Evolutionary conservation across 2,329 filamentous ascomycete genomes (phyloP), one percentile per base, ranked within the genome.

Genomic region (Thelonectria olida): DNA sequence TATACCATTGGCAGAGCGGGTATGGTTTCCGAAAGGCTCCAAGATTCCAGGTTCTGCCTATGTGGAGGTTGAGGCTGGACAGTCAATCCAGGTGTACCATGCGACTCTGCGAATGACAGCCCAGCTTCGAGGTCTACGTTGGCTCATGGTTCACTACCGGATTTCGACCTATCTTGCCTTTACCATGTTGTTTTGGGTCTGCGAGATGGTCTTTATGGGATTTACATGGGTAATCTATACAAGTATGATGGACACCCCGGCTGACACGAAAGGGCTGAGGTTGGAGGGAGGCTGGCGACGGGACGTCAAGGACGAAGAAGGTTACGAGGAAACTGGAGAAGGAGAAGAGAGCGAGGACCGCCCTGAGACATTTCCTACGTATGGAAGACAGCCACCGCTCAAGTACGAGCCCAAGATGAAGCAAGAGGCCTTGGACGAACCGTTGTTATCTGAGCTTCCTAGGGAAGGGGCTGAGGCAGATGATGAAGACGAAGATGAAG

Each of bases 81-180:
- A 88, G 67, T 81, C 81, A 4, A 83, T 97, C 71, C 92, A 97
- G 75, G 86, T 97, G 6, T 97, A 97, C 75, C 80, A 81, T 19
- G 89, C 87, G 4, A 80, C 78, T 13, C 83, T 97, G 31, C 85
- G 84, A 3, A 87, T 98, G 64, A 88, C 85, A 25, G 94, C 95
- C 5, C 85, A 88, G 54, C 88, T 97, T 65, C 84, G 85, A 10
- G 95, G 95, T 0, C 75, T 97, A 62, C 82, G 91, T 49, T 96
- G 91, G 88, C 71, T 94, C 56, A 97, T 99, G 92, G 96, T 96
- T 71, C 89, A 92, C 63, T 90, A 95, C 79, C 88, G 91, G 12
- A 72, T 96, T 34, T 75, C 88, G 2, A 88, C 88, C 5, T 93
- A 93, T 60, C 53, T 91, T 1, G 71, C 89, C 1, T 91, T 93